Base-by-base conservation (phyloP, 108 stramenopile species). In the Schizochytrium sp. region DNA sequence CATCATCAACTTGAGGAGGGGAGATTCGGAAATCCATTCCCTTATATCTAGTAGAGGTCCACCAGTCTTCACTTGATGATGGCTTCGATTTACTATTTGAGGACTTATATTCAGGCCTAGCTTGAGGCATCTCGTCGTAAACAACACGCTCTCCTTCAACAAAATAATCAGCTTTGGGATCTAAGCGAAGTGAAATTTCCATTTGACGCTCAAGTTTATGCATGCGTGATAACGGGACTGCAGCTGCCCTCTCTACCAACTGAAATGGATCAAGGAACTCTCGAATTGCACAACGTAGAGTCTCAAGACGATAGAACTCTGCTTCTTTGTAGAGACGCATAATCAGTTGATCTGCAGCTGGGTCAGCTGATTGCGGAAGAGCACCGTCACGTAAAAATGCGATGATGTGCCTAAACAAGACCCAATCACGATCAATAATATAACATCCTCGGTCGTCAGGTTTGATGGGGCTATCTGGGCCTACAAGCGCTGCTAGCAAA, bases 401-500 rank as follows among this genome's bases (percentile, higher is more conserved):
- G 87, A 87, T 56, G 42, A 87, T 57, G 13, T 44, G 87, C 8
- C 87, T 10, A 87, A 87, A 87, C 41, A 59, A 15, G 38, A 38
- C 28, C 87, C 87, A 87, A 46, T 87, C 87, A 7, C 87, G 56
- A 41, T 87, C 87, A 42, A 87, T 40, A 13, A 87, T 58, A 0
- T n/a, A 57, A 58, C 56, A 57, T 5, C 87, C 87, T 4, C 44
- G 28, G 10, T 87, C 87, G 57, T 87, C 87, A 40, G 87, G 57
- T 3, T 87, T 12, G 38, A 87, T 38, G 5, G 87, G 87, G 3
- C 87, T 87, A n/a, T 90, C 90, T 57, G 83, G 57, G 47, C 53
- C 88, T 3, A 47, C 53, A 55, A 90, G 40, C 17, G 90, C 90
- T 5, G 87, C 87, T 17, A 90, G 61, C 2, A 90, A 64, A 15